phyloP scores from a whole-genome alignment of 2,329 filamentous ascomycete species.

The Trichoderma koningii region DNA sequence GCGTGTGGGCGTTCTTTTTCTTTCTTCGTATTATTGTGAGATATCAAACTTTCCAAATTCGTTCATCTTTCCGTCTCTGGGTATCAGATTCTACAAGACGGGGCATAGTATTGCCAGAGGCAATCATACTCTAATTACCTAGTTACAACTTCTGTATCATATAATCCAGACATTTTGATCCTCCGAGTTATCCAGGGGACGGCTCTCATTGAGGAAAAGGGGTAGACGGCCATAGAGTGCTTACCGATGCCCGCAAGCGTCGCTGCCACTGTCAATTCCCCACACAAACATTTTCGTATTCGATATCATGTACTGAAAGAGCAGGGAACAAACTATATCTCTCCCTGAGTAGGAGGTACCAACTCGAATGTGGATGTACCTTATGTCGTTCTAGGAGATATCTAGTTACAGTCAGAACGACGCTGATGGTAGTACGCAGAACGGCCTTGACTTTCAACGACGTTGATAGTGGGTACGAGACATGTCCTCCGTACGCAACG shows the following conservation, averaged over 20 bases:
- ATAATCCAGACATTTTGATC: slow-evolving; percentile 1
- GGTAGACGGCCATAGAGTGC: not conserved
- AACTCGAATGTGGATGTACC: too few species aligned
- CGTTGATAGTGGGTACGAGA: not conserved
- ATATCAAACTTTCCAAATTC: not conserved
- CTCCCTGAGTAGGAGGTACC: too few species aligned
- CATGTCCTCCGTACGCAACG: not conserved
- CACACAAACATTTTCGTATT: not conserved
- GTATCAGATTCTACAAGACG: not conserved
- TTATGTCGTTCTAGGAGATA: not conserved
- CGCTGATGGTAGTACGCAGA: not conserved
- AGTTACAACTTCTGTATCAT: slow-evolving; percentile 12
- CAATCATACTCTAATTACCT: slow-evolving; percentile 1
- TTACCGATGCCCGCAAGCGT: not conserved
- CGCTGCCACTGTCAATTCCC: not conserved
- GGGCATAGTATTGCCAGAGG: slow-evolving; percentile 5
- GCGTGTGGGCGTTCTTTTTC: not conserved
- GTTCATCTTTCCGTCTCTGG: not conserved
- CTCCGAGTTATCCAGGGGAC: not conserved
- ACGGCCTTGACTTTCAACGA: not conserved
- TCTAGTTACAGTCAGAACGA: not conserved
- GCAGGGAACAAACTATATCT: too few species aligned
- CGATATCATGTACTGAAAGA: not conserved
- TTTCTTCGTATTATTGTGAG: not conserved
- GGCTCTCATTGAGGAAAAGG: not conserved